Evolutionary conservation across 108 stramenopile species (phyloP).

Genomic region (Epipyxis sp.): DNA sequence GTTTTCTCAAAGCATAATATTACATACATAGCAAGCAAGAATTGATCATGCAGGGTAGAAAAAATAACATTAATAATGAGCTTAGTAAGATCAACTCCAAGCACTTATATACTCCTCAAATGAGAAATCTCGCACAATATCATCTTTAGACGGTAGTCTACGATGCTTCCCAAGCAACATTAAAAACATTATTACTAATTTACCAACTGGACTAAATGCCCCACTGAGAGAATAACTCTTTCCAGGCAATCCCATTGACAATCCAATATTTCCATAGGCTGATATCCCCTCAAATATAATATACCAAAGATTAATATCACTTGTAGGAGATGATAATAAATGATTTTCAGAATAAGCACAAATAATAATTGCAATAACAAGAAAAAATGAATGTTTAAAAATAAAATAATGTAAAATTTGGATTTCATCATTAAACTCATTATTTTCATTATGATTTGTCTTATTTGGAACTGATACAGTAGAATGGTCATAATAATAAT

Average conservation of each 20-base stretch:
- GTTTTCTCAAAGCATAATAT: no score
- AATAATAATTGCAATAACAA: not conserved
- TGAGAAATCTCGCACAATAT: not conserved
- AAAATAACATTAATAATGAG: no score
- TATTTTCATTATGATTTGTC: no score
- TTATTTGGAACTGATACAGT: no score
- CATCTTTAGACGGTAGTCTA: constrained; percentile 2
- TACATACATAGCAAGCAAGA: no score
- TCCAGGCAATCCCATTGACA: constrained; percentile 25
- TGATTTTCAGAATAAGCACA: constrained; percentile 5
- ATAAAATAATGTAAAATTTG: no score
- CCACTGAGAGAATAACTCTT: not conserved
- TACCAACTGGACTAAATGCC: not conserved
- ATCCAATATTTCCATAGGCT: constrained; percentile 33
- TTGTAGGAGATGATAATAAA: not conserved
- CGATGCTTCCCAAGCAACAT: constrained; percentile 3
- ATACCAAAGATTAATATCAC: constrained; percentile 2
- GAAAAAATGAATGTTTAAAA: not conserved
- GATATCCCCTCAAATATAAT: constrained; percentile 35
- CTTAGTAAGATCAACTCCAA: not conserved
- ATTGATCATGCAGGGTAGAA: no score
- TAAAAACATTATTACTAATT: not conserved
- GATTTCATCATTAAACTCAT: no score
- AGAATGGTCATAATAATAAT: no score
- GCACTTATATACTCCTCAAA: not conserved